phyloP scores from a whole-genome alignment of 140 eudicot genomes.

The Oenanthe javanica region DNA sequence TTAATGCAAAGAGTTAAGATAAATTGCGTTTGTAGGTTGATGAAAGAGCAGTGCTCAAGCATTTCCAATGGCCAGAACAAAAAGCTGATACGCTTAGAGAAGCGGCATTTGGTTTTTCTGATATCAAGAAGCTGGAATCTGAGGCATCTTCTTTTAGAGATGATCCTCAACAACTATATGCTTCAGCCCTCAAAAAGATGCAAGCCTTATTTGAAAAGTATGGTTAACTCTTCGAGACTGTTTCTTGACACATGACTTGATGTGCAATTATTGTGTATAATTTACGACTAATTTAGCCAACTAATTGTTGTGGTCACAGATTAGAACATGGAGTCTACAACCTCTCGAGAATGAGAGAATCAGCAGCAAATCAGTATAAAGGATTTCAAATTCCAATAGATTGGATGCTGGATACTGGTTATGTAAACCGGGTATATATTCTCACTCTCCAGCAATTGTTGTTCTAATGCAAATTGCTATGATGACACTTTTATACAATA shows the following conservation, averaged over 20 bases:
- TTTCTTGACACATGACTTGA: background rate
- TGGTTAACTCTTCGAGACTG: background rate
- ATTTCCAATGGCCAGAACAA: slow-evolving; percentile 91
- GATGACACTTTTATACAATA: background rate
- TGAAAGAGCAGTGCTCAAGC: slow-evolving; percentile 95
- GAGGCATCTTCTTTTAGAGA: slow-evolving; percentile 69
- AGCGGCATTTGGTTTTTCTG: slow-evolving; percentile 93
- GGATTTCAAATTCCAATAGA: slow-evolving; percentile 70
- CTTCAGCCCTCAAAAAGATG: slow-evolving; percentile 81
- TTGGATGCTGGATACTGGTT: slow-evolving; percentile 93
- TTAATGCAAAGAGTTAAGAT: background rate
- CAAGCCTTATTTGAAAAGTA: slow-evolving; percentile 92
- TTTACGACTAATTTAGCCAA: background rate
- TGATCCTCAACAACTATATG: slow-evolving; percentile 65
- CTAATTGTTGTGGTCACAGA: slow-evolving; percentile 26
- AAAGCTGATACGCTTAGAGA: slow-evolving; percentile 93
- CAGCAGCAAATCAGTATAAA: slow-evolving; percentile 68
- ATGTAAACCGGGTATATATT: slow-evolving; percentile 54
- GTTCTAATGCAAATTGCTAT: background rate
- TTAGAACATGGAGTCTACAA: slow-evolving; percentile 92
- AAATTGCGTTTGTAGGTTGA: slow-evolving; percentile 47
- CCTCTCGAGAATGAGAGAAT: slow-evolving; percentile 81
- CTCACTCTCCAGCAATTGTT: background rate
- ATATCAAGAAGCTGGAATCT: slow-evolving; percentile 78
- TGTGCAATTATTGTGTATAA: background rate